A percentile compares a stretch with the other conserved stretches of the same genome.
Conservation (phyloP, 768 basidiomycete species). For the Hericium rajendrae region DNA sequence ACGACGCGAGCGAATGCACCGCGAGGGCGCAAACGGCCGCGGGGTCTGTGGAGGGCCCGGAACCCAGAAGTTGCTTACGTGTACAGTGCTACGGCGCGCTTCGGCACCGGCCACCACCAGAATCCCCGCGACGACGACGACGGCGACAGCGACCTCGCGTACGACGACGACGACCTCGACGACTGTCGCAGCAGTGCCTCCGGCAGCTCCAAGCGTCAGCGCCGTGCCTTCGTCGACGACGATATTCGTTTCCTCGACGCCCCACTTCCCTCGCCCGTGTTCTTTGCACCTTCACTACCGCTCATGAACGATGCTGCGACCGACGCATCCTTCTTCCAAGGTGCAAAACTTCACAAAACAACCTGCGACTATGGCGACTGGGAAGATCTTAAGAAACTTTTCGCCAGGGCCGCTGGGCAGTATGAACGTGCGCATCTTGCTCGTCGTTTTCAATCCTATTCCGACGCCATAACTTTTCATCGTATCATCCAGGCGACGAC, state of each 20-base stretch:
- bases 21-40: neutral
- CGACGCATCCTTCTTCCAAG: constrained; percentile 12
- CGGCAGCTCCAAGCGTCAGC: constrained; percentile 16
- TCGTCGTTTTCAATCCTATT: constrained; percentile 4
- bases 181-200: constrained; percentile 14
- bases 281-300: neutral
- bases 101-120: neutral
- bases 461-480: neutral
- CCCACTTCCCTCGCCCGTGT: constrained; percentile 1
- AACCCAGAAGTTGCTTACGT: neutral
- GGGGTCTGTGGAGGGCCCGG: neutral
- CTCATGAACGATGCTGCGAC: constrained; percentile 5
- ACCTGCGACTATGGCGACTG: constrained; percentile 39
- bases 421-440: constrained; percentile 41
- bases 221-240: constrained; percentile 17
- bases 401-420: constrained; percentile 43
- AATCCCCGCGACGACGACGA: neutral
- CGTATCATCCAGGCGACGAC: constrained; percentile 29
- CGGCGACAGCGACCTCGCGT: neutral
- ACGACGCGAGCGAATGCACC: neutral
- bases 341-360: neutral
- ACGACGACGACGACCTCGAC: constrained; percentile 14
- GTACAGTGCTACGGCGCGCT: neutral
- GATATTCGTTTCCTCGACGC: constrained; percentile 2
- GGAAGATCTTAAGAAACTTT: constrained; percentile 59